These are phyloP conservation scores for Phytophthora lateralis DNA, from an alignment of 352 stramenopile species.

Conservation along the genomic window DNA sequence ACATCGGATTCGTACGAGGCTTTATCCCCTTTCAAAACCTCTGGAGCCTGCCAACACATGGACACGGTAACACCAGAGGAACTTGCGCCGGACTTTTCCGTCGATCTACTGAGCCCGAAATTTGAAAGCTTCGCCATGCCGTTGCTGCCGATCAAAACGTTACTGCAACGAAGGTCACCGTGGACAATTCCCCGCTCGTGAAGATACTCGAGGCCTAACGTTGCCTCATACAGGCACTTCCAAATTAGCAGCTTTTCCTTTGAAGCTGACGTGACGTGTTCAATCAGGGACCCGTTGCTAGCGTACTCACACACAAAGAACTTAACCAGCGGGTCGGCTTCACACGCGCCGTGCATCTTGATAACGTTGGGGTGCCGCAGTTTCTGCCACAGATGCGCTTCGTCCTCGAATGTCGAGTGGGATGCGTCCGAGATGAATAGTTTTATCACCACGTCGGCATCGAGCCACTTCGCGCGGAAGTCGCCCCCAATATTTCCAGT, in stretches of 20 bases:
- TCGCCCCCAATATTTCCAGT: not conserved
- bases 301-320: conserved; percentile 28
- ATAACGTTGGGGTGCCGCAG: conserved; percentile 15
- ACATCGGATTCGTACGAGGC: conserved; percentile 11
- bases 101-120: conserved; percentile 29
- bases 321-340: not conserved
- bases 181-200: conserved; percentile 10
- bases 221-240: conserved; percentile 7
- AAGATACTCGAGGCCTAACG: conserved; percentile 10
- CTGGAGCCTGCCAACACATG: conserved; percentile 11
- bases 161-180: conserved; percentile 8
- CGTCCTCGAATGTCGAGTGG: not conserved
- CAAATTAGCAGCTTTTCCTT: not conserved
- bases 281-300: conserved; percentile 1
- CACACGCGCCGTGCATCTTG: conserved; percentile 16
- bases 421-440: not conserved
- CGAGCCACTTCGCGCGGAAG: conserved; percentile 11
- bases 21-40: conserved; percentile 7
- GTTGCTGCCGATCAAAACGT: conserved; percentile 29
- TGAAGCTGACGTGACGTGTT: not conserved
- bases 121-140: conserved; percentile 29
- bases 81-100: not conserved
- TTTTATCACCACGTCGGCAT: conserved; percentile 9
- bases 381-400: conserved; percentile 1
- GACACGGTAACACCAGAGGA: conserved; percentile 9